These are phyloP conservation scores for Thermomucor indicae-seudaticae DNA, from an alignment of 371 early-diverging fungal species.

Conservation along the genomic window DNA sequence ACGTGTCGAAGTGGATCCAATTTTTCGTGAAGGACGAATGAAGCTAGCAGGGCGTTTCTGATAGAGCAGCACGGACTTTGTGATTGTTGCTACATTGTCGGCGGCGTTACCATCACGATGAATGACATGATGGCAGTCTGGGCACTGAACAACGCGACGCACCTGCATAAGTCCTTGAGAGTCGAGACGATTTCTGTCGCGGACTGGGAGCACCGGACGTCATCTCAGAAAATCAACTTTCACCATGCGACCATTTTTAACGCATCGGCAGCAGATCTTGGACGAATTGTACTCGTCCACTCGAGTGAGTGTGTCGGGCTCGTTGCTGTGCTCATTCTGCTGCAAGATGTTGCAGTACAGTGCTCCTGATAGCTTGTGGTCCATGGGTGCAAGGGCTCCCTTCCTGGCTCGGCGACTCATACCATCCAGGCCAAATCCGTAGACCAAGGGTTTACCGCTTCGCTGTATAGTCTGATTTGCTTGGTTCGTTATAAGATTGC, in stretches of 20 bases:
- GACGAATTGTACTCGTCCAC: not conserved
- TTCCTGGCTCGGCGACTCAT: too few relatives aligned
- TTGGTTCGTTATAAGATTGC: not conserved
- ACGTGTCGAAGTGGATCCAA: too few relatives aligned
- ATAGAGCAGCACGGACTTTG: not conserved
- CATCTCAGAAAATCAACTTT: not conserved
- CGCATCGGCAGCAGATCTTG: too few relatives aligned
- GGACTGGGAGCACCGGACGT: not conserved
- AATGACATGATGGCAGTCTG: not conserved
- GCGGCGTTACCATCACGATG: not conserved
- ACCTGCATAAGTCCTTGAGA: not conserved
- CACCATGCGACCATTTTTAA: not conserved
- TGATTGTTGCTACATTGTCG: too few relatives aligned
- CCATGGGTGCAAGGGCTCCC: too few relatives aligned
- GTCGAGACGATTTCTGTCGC: not conserved
- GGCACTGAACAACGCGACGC: not conserved
- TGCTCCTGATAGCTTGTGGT: not conserved
- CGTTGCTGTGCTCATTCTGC: not conserved
- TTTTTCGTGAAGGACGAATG: not conserved
- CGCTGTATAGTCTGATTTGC: not conserved
- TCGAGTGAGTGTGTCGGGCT: not conserved
- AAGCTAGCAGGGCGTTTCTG: not conserved
- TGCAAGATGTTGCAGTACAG: not conserved
- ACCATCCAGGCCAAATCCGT: not conserved
- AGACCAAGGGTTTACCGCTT: not conserved